Base-by-base conservation (phyloP, 257 asterid species). In the Orobanche coerulescens region DNA sequence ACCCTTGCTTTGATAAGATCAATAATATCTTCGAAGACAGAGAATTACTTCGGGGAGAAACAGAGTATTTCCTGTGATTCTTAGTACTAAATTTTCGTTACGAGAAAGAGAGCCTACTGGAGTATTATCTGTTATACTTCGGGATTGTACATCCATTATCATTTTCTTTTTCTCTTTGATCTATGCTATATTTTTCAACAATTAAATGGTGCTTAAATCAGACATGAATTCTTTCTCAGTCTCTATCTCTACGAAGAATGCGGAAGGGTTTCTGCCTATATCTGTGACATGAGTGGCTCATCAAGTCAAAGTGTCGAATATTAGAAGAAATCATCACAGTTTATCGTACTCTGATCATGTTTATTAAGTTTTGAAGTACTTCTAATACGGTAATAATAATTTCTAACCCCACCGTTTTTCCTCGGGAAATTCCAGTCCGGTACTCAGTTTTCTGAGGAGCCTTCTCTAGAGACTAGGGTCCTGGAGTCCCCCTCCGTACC, bases 381-480 rank as follows among this genome's bases (percentile, higher is more conserved):
- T 33, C 31, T 34, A 16, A 18, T 50, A 39, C 61, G 39, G 54
- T 47, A 47, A 24, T 64, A 33, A 25, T 54, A 13, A 30, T 57
- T 59, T 44, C 48, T 77, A 44, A 58, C 54, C 18, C 28, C 31
- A 20, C 61, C 61, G 7, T 10, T 55, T 78, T 46, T 59, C 28
- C 36, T 53, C 55, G 61, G 68, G 61, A 70, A 71, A 42, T 53
- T 77, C 51, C 84, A 90, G 96, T 24, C 83, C 44, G 55, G 50
- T 30, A 20, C 46, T 47, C 79, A 75, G 66, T 65, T 62, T 66
- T 37, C 78, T 24, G 73, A 75, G 73, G 83, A 71, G 62, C 71
- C 78, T 42, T 56, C 80, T 62, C 62, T 63, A 37, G 85, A 75
- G 72, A 59, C 66, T 62, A 70, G 75, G 62, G 67, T 52, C 50